Conservation (phyloP, 306 rosid species). For the Mimosa bimucronata region DNA sequence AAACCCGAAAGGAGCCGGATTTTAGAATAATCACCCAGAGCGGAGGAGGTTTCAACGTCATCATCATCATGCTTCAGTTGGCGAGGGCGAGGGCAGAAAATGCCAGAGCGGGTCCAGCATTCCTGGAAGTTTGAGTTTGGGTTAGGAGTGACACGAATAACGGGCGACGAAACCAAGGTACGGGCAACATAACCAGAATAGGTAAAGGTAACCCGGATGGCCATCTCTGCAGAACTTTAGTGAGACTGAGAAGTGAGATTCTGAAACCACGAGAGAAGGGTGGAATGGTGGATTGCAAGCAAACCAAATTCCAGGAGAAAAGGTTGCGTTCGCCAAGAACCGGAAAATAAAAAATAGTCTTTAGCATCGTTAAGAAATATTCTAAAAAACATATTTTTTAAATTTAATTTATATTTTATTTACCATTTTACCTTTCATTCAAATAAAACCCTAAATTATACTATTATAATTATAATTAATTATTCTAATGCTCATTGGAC, state of each 20-base stretch:
- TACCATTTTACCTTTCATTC: too few species aligned
- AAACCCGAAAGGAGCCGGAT: constrained; percentile 70
- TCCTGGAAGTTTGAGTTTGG: constrained; percentile 66
- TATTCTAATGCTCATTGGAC: too few species aligned
- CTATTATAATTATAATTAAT: too few species aligned
- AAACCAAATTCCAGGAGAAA: too few species aligned
- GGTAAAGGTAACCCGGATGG: constrained; percentile 71
- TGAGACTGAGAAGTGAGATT: constrained; percentile 21
- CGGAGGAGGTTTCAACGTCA: constrained; percentile 53
- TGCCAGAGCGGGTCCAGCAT: constrained; percentile 65
- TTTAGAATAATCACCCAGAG: constrained; percentile 47
- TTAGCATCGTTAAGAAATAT: too few species aligned
- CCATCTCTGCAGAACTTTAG: constrained; percentile 64
- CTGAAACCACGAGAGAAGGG: too few species aligned
- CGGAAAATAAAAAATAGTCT: too few species aligned
- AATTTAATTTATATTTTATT: too few species aligned
- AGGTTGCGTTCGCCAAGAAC: too few species aligned
- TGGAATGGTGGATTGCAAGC: too few species aligned
- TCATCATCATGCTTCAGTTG: constrained; percentile 59
- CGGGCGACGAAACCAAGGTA: constrained; percentile 73
- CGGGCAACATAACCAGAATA: constrained; percentile 89
- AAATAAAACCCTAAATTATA: too few species aligned
- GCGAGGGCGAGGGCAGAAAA: constrained; percentile 52
- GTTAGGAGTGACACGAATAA: constrained; percentile 51
- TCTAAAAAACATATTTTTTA: too few species aligned